These are phyloP conservation scores for Persicaria tinctoria DNA, from an alignment of 148 eudicot species.

Conservation along the genomic window DNA sequence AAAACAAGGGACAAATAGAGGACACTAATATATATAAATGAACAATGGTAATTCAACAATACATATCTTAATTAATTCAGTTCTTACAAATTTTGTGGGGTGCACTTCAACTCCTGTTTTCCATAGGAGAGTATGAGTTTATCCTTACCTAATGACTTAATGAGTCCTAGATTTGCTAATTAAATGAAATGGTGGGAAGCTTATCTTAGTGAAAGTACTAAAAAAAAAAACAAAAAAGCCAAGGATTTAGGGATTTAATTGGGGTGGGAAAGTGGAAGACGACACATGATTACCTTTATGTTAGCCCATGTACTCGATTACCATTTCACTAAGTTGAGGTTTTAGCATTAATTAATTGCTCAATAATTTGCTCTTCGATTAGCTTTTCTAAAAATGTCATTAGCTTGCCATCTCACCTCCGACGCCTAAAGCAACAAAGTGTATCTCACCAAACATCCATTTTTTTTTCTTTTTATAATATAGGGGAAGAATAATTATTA, in stretches of 20 bases:
- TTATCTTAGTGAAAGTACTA: too few species aligned
- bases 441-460: not conserved
- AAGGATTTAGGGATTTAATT: not conserved
- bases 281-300: constrained; percentile 13
- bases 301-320: constrained; percentile 7
- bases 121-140: too few species aligned
- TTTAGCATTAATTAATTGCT: not conserved
- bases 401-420: constrained; percentile 3
- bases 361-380: constrained; percentile 6
- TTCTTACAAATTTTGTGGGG: too few species aligned
- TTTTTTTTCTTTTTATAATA: not conserved
- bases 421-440: constrained; percentile 3
- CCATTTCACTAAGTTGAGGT: not conserved
- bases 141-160: not conserved
- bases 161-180: not conserved
- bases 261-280: constrained; percentile 1
- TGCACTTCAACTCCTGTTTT: too few species aligned
- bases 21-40: too few species aligned
- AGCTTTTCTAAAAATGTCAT: not conserved
- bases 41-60: too few species aligned
- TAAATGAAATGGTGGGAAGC: not conserved
- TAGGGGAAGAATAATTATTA: not conserved
- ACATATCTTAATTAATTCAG: too few species aligned
- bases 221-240: not conserved
- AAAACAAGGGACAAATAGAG: too few species aligned